A percentile compares a stretch with the other conserved stretches of the same genome.
These are phyloP conservation scores for Schizonepeta tenuifolia DNA, from an alignment of 257 asterid species.

Conservation along the genomic window DNA sequence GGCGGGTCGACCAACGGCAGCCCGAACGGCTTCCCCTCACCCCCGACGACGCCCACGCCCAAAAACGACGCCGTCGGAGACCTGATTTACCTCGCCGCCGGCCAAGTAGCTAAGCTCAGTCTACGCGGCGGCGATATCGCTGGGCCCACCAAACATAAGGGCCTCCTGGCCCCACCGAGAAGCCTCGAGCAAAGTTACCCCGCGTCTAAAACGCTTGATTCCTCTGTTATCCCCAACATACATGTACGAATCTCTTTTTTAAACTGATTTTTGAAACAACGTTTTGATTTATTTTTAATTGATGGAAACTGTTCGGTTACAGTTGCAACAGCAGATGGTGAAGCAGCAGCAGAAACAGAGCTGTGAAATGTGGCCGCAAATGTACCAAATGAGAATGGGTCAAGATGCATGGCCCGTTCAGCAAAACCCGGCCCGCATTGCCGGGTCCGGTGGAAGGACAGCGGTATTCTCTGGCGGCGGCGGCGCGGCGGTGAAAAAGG, in stretches of 20 bases:
- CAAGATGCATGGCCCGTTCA: constrained; percentile 45
- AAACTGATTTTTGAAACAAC: neutral
- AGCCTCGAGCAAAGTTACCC: constrained; percentile 24
- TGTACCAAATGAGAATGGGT: constrained; percentile 32
- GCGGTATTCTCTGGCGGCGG: constrained; percentile 29
- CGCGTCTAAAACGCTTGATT: constrained; percentile 7
- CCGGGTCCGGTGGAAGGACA: constrained; percentile 34
- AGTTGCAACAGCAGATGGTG: constrained; percentile 39
- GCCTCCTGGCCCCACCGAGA: constrained; percentile 33
- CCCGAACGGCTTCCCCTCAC: constrained; percentile 52
- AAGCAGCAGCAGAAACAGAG: constrained; percentile 42
- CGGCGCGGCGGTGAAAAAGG: constrained; percentile 45
- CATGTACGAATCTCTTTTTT: constrained; percentile 38
- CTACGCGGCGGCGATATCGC: constrained; percentile 38
- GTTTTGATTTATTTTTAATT: neutral
- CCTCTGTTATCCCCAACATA: constrained; percentile 31
- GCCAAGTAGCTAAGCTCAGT: constrained; percentile 53
- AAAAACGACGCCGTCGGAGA: constrained; percentile 47
- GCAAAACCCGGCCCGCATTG: constrained; percentile 35
- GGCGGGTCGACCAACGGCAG: constrained; percentile 50
- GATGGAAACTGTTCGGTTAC: neutral
- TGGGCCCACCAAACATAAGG: constrained; percentile 19
- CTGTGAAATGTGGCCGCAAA: constrained; percentile 42
- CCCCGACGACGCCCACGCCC: constrained; percentile 55
- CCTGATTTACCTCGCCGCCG: constrained; percentile 60